phyloP scores from a whole-genome alignment of 2,329 filamentous ascomycete species.

The Lasiodiplodia gonubiensis region DNA sequence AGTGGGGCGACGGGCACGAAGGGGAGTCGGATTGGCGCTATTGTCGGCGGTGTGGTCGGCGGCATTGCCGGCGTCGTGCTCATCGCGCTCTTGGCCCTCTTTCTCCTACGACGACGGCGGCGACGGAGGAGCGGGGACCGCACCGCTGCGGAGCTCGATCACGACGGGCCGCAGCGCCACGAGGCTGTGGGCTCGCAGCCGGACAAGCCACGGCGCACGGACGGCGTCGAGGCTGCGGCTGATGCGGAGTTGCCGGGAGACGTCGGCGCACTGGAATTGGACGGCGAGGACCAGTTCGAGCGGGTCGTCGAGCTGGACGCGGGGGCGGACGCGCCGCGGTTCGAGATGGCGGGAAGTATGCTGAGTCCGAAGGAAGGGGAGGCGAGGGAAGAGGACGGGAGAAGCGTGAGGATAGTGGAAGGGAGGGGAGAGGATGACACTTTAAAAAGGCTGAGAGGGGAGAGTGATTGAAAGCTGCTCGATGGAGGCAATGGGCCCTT shows the following conservation, averaged over 20 bases:
- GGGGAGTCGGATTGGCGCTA: conserved; percentile 3
- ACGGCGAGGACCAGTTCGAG: conserved; percentile 12
- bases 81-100: conserved; percentile 11
- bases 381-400: background rate
- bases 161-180: background rate
- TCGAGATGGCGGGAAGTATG: conserved; percentile 1
- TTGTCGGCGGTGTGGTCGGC: conserved; percentile 28
- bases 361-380: background rate
- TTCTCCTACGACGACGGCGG: conserved; percentile 1
- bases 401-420: background rate
- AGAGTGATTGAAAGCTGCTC: no score
- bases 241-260: conserved; percentile 4
- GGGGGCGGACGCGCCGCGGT: background rate
- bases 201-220: background rate
- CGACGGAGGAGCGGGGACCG: background rate
- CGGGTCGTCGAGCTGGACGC: background rate
- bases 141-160: background rate
- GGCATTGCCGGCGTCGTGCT: conserved; percentile 12
- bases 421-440: background rate
- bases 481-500: no score
- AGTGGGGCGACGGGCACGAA: background rate
- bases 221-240: background rate
- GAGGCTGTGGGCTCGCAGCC: background rate
- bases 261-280: background rate
- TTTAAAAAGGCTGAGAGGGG: no score